Base-by-base conservation (phyloP, 441 rosid species). In the Croton laevigatus region DNA sequence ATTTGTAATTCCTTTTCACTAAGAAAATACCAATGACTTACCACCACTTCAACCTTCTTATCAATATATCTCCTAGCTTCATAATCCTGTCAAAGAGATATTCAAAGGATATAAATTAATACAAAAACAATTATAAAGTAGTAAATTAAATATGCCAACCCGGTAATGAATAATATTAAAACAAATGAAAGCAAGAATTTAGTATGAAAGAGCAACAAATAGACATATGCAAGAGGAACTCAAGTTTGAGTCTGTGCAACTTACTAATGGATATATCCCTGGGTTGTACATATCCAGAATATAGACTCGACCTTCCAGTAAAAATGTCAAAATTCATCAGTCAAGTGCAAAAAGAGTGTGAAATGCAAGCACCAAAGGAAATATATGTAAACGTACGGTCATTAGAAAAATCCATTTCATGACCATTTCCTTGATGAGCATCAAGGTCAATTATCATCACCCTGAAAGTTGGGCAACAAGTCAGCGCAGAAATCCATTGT, bases 341-440 rank as follows among this genome's bases (percentile, higher is more conserved):
- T 53, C 75, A 55, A 59, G 70, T 46, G 59, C 55, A 51, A 57
- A 68, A 73, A 59, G 65, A 81, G 38, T 6, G 27, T 60, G 20
- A 65, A 59, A 42, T 19, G 9, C 78, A 78, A 80, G 13, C 46
- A 73, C 13, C 4, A 6, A 32, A 72, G 46, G 17, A 49, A 34
- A 52, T 66, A 46, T 34, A 22, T 51, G 52, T 44, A 65, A 70
- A 76, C 86, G 65, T 87, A 92, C 99, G 75, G 67, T 94, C 98
- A 81, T 74, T 54, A 17, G 89, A 79, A 61, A 92, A 94, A 81
- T 94, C 97, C 78, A 55, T 87, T 81, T 92, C 99, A 38, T 94
- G 96, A 77, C 98, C 99, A 75, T 94, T 94, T 71, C 99, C 99
- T 86, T 94, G 99, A 81, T 94, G 99, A 37, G 97, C 99, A 79